These are phyloP conservation scores for Trametes cubensis DNA, from an alignment of 768 basidiomycete species.

Conservation along the genomic window DNA sequence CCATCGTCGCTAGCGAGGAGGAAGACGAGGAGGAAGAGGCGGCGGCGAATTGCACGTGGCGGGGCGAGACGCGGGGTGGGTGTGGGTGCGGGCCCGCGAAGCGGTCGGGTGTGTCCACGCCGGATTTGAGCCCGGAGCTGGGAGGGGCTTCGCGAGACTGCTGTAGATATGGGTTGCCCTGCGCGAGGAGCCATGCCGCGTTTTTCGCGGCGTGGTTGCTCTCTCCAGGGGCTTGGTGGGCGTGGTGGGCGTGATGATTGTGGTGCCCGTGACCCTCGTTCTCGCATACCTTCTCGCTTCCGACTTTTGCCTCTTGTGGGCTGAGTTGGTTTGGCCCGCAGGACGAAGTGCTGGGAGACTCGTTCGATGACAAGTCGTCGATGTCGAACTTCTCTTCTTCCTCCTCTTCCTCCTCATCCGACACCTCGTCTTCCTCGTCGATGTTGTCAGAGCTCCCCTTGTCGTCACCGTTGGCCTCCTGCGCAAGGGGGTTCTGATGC, in stretches of 20 bases:
- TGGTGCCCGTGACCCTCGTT: slow-evolving; percentile 4
- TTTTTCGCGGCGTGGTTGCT: slow-evolving; percentile 22
- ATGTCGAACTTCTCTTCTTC: slow-evolving; percentile 88
- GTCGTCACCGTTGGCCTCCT: slow-evolving; percentile 39
- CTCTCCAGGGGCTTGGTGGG: not conserved
- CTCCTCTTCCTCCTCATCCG: slow-evolving; percentile 32
- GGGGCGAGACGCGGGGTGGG: slow-evolving; percentile 46
- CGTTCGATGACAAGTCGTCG: slow-evolving; percentile 76
- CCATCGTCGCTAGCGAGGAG: slow-evolving; percentile 45
- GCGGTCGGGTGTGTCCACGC: slow-evolving; percentile 65
- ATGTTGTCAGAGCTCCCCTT: slow-evolving; percentile 36
- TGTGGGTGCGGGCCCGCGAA: slow-evolving; percentile 56
- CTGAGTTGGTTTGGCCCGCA: slow-evolving; percentile 20
- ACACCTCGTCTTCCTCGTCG: slow-evolving; percentile 46
- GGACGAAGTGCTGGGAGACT: slow-evolving; percentile 36
- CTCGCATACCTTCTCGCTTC: slow-evolving; percentile 27
- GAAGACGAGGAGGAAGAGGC: slow-evolving; percentile 39
- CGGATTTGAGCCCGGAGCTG: slow-evolving; percentile 49
- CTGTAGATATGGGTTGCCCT: slow-evolving; percentile 35
- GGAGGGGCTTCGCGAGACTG: slow-evolving; percentile 39
- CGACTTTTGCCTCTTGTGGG: slow-evolving; percentile 24
- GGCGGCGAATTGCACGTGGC: slow-evolving; percentile 53
- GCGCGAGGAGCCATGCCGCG: slow-evolving; percentile 38
- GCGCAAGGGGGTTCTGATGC: slow-evolving; percentile 6
- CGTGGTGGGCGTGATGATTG: not conserved